Evolutionary conservation across 176 grass and related monocot species (phyloP).

Genomic region (Dactylis glomerata): DNA sequence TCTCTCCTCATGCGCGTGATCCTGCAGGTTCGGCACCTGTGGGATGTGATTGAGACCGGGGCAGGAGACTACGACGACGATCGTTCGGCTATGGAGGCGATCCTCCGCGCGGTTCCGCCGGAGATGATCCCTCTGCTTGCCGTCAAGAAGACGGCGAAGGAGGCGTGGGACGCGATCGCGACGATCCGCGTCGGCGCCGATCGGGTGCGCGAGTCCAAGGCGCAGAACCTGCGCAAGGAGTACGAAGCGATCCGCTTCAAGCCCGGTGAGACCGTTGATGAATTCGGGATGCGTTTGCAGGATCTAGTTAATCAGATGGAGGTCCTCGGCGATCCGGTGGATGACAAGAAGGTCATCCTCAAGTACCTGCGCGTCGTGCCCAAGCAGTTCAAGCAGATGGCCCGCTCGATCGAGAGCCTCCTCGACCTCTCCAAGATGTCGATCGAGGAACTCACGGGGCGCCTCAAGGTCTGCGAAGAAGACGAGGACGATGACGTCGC

Average conservation of each 20-base stretch:
- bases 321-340: too few species aligned
- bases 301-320: neutral
- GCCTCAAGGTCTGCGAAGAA: neutral
- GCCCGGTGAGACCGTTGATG: neutral
- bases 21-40: neutral
- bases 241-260: neutral
- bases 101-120: neutral
- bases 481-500: neutral
- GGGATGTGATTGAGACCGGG: neutral
- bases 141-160: neutral
- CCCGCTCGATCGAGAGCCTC: neutral
- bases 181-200: neutral
- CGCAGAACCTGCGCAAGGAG: neutral
- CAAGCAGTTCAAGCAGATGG: neutral
- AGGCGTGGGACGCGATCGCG: neutral
- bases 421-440: neutral
- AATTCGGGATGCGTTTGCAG: neutral
- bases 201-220: neutral
- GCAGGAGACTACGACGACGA: fast-evolving
- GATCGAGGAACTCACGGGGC: neutral
- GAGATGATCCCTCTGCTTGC: neutral
- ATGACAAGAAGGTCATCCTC: neutral
- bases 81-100: neutral
- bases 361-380: neutral
- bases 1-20: neutral